phyloP scores from a whole-genome alignment of 345 rosid species.

The Aegle marmelos region DNA sequence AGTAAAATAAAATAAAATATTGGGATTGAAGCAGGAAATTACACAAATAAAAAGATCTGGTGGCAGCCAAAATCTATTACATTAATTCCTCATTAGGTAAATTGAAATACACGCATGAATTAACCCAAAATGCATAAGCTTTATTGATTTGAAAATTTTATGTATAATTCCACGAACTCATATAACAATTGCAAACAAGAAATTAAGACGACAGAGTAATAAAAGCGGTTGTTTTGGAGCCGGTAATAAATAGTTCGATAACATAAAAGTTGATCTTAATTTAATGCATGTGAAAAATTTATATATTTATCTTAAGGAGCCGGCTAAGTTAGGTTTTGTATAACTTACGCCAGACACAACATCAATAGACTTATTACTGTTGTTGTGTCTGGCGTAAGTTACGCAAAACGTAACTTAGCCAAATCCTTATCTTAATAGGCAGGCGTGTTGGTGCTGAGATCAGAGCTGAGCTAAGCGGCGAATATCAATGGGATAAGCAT shows the following conservation, averaged over 20 bases:
- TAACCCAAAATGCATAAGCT: neutral
- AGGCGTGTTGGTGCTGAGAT: neutral
- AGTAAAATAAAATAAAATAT: no score
- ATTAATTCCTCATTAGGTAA: neutral
- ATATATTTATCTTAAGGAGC: no score
- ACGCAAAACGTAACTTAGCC: no score
- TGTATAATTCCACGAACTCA: neutral
- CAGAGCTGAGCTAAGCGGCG: constrained; percentile 49
- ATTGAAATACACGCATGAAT: neutral
- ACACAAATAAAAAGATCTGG: neutral
- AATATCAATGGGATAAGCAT: constrained; percentile 62
- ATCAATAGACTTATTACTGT: no score
- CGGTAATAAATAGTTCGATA: no score
- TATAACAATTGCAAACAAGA: neutral
- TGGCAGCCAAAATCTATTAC: neutral
- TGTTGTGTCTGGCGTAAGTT: no score
- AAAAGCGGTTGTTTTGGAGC: neutral
- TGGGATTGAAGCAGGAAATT: no score
- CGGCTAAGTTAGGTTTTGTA: no score
- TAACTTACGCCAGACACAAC: no score
- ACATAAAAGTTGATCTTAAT: no score
- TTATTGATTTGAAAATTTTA: no score
- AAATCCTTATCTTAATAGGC: neutral
- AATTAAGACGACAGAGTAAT: neutral
- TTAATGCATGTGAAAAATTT: neutral